These are phyloP conservation scores for Parietaria judaica DNA, from an alignment of 306 rosid genomes.

Conservation along the genomic window DNA sequence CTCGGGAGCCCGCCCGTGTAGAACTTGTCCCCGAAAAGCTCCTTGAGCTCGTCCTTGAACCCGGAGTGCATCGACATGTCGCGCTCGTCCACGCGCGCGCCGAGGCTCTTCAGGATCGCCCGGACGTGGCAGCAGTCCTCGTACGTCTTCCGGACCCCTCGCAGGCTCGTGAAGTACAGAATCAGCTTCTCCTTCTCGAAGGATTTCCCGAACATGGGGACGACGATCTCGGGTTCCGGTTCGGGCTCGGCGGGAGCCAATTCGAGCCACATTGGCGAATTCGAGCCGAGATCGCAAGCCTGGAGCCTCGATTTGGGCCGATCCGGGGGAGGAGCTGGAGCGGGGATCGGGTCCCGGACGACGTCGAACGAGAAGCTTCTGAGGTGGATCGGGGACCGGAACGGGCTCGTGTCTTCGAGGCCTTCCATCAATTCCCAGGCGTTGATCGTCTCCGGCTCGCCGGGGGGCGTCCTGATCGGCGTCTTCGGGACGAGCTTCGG, in stretches of 20 bases:
- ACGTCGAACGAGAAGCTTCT: slow-evolving; percentile 66
- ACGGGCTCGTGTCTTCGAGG: slow-evolving; percentile 68
- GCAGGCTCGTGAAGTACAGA: slow-evolving; percentile 68
- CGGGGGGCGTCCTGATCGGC: slow-evolving; percentile 58
- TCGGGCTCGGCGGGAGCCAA: slow-evolving; percentile 22
- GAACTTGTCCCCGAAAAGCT: slow-evolving; percentile 34
- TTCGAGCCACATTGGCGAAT: slow-evolving; percentile 49
- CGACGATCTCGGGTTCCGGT: slow-evolving; percentile 43
- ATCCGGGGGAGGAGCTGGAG: slow-evolving; percentile 19
- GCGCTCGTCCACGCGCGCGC: slow-evolving; percentile 62
- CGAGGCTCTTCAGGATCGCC: slow-evolving; percentile 51
- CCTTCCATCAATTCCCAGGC: slow-evolving; percentile 96
- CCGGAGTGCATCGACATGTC: slow-evolving; percentile 92
- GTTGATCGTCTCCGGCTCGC: slow-evolving; percentile 85
- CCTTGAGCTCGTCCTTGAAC: slow-evolving; percentile 75
- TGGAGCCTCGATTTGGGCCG: slow-evolving; percentile 23
- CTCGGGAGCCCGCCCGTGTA: slow-evolving; percentile 55
- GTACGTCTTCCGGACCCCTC: slow-evolving; percentile 78
- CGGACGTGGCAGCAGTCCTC: slow-evolving; percentile 82
- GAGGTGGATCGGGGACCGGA: slow-evolving; percentile 45
- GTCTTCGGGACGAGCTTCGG: slow-evolving; percentile 44
- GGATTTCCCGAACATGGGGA: slow-evolving; percentile 38
- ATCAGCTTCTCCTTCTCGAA: slow-evolving; percentile 42
- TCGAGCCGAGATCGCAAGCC: slow-evolving; percentile 17
- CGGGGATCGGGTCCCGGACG: slow-evolving; percentile 9